Percentiles rank a stretch among this genome's conserved stretches.
These are phyloP conservation scores for Retiboletus fuscus DNA, from an alignment of 1,284 basidiomycete genomes.

Conservation along the genomic window DNA sequence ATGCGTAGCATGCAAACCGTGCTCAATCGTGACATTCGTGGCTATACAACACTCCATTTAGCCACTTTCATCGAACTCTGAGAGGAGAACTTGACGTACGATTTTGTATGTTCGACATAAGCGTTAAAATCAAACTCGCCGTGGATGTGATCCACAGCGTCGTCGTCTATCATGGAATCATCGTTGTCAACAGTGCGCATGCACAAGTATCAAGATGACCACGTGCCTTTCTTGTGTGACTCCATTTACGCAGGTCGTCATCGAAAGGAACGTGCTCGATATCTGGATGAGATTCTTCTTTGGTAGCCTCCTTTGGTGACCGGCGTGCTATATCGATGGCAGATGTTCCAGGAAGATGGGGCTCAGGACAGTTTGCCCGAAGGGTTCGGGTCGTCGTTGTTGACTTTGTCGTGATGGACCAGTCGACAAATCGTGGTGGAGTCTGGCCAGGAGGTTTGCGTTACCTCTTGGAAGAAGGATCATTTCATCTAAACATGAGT, in stretches of 20 bases:
- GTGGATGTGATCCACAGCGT: conserved; percentile 71
- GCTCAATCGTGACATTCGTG: conserved; percentile 74
- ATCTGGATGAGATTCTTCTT: conserved; percentile 50
- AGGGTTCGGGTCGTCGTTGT: conserved; percentile 11
- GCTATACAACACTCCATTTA: conserved; percentile 52
- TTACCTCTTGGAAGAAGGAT: conserved; percentile 24
- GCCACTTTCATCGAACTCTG: conserved; percentile 37
- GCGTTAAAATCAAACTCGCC: conserved; percentile 75
- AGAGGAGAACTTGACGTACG: conserved; percentile 55
- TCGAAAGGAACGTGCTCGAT: conserved; percentile 77
- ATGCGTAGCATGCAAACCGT: conserved; percentile 72
- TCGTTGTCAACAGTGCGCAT: neutral
- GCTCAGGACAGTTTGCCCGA: conserved; percentile 1
- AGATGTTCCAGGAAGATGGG: conserved; percentile 16
- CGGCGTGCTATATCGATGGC: conserved; percentile 13
- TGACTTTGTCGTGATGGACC: conserved; percentile 9
- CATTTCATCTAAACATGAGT: conserved; percentile 70
- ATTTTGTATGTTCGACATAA: conserved; percentile 77
- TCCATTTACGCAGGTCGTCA: conserved; percentile 86
- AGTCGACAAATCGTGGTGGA: conserved; percentile 19
- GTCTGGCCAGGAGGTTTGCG: conserved; percentile 5
- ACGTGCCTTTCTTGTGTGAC: conserved; percentile 69
- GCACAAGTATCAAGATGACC: conserved; percentile 36
- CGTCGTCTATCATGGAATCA: conserved; percentile 55
- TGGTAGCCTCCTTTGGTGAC: conserved; percentile 12